Conservation (phyloP, 192 early-diverging fungal genomes). For the Chytriomyces confervae region DNA sequence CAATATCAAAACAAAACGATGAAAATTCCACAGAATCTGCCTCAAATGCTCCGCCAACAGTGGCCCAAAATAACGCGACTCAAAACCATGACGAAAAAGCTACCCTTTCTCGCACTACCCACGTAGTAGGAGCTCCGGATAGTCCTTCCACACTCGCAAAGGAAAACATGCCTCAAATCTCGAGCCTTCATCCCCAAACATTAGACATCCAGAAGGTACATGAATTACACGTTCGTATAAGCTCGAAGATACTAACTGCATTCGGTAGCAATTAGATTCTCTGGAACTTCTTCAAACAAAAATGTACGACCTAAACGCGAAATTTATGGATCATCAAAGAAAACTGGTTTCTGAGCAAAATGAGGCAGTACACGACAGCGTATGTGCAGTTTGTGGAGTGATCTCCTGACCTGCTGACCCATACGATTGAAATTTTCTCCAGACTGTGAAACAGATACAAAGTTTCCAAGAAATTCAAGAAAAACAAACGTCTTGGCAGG, state of each 20-base stretch:
- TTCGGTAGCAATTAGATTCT: slow-evolving; percentile 19
- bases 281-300: slow-evolving; percentile 13
- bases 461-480: slow-evolving; percentile 32
- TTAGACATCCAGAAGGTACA: neutral
- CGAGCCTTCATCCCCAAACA: neutral
- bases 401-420: neutral
- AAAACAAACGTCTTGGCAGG: slow-evolving; percentile 25
- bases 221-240: neutral
- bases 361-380: slow-evolving; percentile 22
- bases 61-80: neutral
- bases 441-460: slow-evolving; percentile 24
- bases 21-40: neutral
- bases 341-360: slow-evolving; percentile 19
- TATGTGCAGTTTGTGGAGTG: neutral
- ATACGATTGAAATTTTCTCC: neutral
- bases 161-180: neutral
- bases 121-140: neutral
- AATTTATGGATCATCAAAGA: slow-evolving; percentile 24
- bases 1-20: neutral
- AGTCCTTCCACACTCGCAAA: neutral
- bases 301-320: slow-evolving; percentile 18
- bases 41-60: no score
- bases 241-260: no score
- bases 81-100: neutral
- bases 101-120: no score